Percentiles rank a stretch among this genome's conserved stretches.
Conservation (phyloP, 208 protist genomes). For the Wallacemonas sp. region DNA sequence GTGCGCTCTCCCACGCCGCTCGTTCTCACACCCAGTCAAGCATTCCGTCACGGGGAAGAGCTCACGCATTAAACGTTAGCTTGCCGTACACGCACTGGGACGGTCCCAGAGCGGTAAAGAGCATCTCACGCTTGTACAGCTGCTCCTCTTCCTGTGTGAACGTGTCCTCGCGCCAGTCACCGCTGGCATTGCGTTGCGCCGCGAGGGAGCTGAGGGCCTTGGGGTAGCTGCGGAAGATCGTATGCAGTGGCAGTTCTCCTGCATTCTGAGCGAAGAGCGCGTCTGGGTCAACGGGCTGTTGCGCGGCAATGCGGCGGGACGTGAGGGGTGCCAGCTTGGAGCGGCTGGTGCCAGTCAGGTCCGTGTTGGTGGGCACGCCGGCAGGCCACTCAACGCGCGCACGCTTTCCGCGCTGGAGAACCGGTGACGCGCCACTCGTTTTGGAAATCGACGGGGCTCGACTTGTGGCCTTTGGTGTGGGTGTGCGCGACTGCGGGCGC, state of each 20-base stretch:
- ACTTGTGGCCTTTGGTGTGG: conserved; percentile 20
- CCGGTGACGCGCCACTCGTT: conserved; percentile 13
- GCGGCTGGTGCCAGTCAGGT: conserved; percentile 78
- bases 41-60: conserved; percentile 16
- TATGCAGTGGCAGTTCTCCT: conserved; percentile 68
- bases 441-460: conserved; percentile 16
- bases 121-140: conserved; percentile 80
- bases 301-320: conserved; percentile 64
- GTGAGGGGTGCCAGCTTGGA: conserved; percentile 80
- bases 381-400: conserved; percentile 67
- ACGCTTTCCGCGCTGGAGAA: conserved; percentile 20
- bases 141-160: conserved; percentile 79
- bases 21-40: no score
- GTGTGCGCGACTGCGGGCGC: conserved; percentile 32
- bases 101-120: conserved; percentile 52
- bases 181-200: conserved; percentile 67
- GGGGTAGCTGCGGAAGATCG: conserved; percentile 72
- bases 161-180: conserved; percentile 81
- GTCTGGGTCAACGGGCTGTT: conserved; percentile 80
- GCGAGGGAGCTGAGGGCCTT: conserved; percentile 70
- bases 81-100: conserved; percentile 66
- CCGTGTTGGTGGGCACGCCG: conserved; percentile 68
- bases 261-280: conserved; percentile 78
- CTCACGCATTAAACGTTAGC: background rate
- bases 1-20: no score